Conservation (phyloP, 2,329 filamentous ascomycete species). For the Chalaropsis ovoidea region DNA sequence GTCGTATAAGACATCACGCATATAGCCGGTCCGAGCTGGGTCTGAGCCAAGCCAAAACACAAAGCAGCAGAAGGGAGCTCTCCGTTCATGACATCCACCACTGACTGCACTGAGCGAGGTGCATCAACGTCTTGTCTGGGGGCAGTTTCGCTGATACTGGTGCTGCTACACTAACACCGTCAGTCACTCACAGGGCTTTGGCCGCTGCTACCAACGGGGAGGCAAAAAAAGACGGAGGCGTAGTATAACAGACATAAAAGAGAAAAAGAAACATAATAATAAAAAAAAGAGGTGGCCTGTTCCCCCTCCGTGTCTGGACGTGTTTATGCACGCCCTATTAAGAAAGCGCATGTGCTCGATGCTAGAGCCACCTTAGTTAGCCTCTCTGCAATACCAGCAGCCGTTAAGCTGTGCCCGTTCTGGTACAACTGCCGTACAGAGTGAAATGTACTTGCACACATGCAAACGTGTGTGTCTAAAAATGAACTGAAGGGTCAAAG, state of each 20-base stretch:
- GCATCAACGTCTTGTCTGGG: no score
- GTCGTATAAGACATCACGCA: conserved; percentile 3
- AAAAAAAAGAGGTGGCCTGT: conserved; percentile 1
- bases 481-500: conserved; percentile 5
- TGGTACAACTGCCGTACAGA: neutral
- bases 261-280: neutral
- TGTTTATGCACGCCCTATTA: conserved; percentile 10
- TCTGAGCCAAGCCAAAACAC: neutral
- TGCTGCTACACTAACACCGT: neutral
- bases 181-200: no score
- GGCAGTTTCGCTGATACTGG: no score
- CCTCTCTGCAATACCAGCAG: neutral
- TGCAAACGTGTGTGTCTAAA: neutral
- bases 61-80: neutral
- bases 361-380: neutral
- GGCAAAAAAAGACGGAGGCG: neutral
- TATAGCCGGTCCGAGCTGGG: conserved; percentile 7
- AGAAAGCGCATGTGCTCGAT: conserved; percentile 1
- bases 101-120: neutral
- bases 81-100: neutral
- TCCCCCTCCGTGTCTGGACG: neutral
- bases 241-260: neutral
- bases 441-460: neutral
- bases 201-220: no score
- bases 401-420: neutral